Evolutionary conservation across 305 asterid genomes (phyloP), one percentile per base, ranked within the genome.

Genomic region (Lippia alba): DNA sequence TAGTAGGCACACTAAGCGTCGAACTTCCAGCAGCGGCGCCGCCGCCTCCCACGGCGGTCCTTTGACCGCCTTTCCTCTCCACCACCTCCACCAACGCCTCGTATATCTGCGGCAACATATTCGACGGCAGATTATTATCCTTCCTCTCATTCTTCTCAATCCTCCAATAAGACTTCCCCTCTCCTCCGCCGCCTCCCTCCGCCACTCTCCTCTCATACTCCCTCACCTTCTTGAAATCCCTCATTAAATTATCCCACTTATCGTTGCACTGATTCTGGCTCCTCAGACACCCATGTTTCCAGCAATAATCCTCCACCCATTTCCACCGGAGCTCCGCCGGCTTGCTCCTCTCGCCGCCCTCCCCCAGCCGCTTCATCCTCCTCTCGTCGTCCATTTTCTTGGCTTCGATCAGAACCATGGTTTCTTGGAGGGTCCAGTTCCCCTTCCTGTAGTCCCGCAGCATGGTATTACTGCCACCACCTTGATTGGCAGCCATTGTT

Each of bases 191-290:
- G 5, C 66, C 72, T 11, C 53, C 19, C 64, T 69, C 79, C 58
- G 77, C 68, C 19, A 62, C 45, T 68, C 74, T 79, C 78, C 76
- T 65, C 75, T 93, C 91, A 18, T 82, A 80, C 45, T 91, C 97
- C 58, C 96, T 83, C 20, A 93, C 91, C 63, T 88, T 93, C 86
- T 93, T 93, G 86, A 93, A 93, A 84, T 93, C 98, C 56, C 97
- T 80, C 97, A 93, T 93, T 17, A 93, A 81, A 85, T 91, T 93
- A 67, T 93, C 98, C 98, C 97, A 91, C 46, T 93, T 93, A 33
- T 93, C 98, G 56, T 93, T 93, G 66, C 98, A 93, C 84, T 93
- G 98, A 9, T 88, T 93, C 56, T 93, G 98, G 81, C 98, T 93
- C 59, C 98, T 76, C 62, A 86, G 80, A 41, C 97, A 91, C 9